These are phyloP conservation scores for Dryadomyces quercus-mongolicae DNA, from an alignment of 2,329 filamentous ascomycete genomes.

Conservation along the genomic window DNA sequence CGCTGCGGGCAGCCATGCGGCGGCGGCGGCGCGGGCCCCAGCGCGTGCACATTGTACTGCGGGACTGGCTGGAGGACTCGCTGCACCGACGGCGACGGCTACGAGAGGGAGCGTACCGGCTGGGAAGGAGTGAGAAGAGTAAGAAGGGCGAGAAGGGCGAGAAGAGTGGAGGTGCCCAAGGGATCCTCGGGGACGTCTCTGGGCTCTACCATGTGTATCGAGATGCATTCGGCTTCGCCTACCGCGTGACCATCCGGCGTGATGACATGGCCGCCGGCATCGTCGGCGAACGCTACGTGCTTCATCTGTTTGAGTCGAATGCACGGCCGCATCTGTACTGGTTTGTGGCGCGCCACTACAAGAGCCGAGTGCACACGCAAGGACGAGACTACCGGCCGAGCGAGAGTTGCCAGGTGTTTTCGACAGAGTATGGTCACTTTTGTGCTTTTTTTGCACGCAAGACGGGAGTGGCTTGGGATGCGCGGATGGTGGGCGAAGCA, in stretches of 20 bases:
- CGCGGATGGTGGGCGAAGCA: slow-evolving; percentile 22
- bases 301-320: slow-evolving; percentile 59
- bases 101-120: slow-evolving; percentile 26
- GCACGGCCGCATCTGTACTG: slow-evolving; percentile 47
- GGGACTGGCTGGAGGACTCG: slow-evolving; percentile 42
- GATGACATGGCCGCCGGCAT: slow-evolving; percentile 29
- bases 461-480: slow-evolving; percentile 48
- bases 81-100: slow-evolving; percentile 17
- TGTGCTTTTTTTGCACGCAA: slow-evolving; percentile 43
- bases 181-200: slow-evolving; percentile 33
- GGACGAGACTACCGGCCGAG: slow-evolving; percentile 27
- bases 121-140: slow-evolving; percentile 23
- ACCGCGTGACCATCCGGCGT: slow-evolving; percentile 50
- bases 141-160: slow-evolving; percentile 24
- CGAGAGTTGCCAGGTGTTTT: slow-evolving; percentile 25
- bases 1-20: background rate
- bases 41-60: slow-evolving; percentile 26
- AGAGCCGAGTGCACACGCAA: slow-evolving; percentile 24
- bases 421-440: slow-evolving; percentile 37
- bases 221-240: slow-evolving; percentile 50
- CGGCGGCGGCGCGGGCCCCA: background rate
- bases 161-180: slow-evolving; percentile 25
- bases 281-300: slow-evolving; percentile 42
- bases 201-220: slow-evolving; percentile 52
- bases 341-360: slow-evolving; percentile 40